These are phyloP conservation scores for Linnemannia zychae DNA, from an alignment of 192 early-diverging fungal species.

Conservation along the genomic window DNA sequence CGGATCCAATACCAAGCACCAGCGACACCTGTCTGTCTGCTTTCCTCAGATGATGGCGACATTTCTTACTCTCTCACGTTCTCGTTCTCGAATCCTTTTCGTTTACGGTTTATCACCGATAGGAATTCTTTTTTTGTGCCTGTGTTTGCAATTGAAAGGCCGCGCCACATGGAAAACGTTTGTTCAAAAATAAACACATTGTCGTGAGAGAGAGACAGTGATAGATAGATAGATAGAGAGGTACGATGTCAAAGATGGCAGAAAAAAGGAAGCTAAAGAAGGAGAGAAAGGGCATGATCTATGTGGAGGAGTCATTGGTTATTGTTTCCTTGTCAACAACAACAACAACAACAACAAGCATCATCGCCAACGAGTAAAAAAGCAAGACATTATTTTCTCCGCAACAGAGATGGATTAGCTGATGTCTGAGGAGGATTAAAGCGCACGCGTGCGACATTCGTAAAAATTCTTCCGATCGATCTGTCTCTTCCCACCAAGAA, in stretches of 20 bases:
- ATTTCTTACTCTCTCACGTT: background rate
- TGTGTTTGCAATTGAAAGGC: background rate
- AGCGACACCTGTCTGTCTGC: background rate
- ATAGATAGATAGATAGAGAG: background rate
- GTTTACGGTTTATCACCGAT: background rate
- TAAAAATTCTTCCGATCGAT: background rate
- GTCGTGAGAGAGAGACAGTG: background rate
- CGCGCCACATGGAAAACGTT: conserved; percentile 3
- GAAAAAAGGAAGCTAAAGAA: background rate
- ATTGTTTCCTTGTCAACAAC: background rate
- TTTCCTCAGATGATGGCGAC: background rate
- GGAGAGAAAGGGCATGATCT: background rate
- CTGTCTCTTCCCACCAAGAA: no score
- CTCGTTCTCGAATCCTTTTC: background rate
- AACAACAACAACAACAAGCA: background rate
- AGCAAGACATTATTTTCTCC: background rate
- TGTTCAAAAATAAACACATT: background rate
- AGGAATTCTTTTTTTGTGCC: background rate
- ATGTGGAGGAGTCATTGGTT: background rate
- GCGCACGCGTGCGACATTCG: background rate
- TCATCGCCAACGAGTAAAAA: background rate
- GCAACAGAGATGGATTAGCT: background rate
- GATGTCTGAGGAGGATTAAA: no score
- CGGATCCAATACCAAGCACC: background rate
- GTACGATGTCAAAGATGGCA: no score